Percentiles rank a stretch among this genome's conserved stretches.
Evolutionary conservation across 1,139 yeast species (phyloP).

Genomic region (Sugiyamaella grinbergsii): DNA sequence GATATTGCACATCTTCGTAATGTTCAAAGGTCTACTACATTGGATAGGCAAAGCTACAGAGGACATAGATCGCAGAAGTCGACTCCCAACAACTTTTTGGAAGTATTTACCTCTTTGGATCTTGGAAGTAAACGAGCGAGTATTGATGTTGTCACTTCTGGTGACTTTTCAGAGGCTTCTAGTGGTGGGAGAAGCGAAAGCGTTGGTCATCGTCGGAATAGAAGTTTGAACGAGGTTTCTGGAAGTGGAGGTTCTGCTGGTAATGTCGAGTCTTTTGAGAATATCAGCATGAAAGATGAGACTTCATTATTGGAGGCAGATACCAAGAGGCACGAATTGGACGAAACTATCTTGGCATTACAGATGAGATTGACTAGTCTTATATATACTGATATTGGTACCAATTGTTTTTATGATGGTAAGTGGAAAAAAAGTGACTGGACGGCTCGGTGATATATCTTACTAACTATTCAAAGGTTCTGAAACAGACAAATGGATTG

Average conservation of each 20-base stretch:
- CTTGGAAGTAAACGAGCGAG: conserved; percentile 18
- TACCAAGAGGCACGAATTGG: conserved; percentile 31
- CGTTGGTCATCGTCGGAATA: conserved; percentile 33
- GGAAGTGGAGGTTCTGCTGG: conserved; percentile 15
- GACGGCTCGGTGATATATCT: not conserved
- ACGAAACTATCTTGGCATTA: conserved; percentile 32
- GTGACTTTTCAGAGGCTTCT: conserved; percentile 1
- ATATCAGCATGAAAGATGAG: conserved; percentile 17
- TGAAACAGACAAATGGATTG: conserved; percentile 41
- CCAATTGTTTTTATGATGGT: conserved; percentile 37
- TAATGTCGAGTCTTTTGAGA: conserved; percentile 8
- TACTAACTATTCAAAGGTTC: conserved; percentile 30
- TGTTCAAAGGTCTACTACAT: not conserved
- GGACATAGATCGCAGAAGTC: conserved; percentile 35
- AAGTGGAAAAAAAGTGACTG: conserved; percentile 15
- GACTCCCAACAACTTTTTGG: conserved; percentile 37
- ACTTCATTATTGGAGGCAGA: conserved; percentile 21
- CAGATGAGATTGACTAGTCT: conserved; percentile 39
- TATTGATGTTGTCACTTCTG: not conserved
- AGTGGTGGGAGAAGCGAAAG: conserved; percentile 6
- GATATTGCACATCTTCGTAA: conserved; percentile 15
- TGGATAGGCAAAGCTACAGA: conserved; percentile 26
- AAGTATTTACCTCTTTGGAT: conserved; percentile 34
- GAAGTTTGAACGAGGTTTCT: conserved; percentile 33
- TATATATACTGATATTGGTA: conserved; percentile 38